Evolutionary conservation across 1,139 yeast genomes (phyloP).

Genomic region (Candida tetrigidarum): DNA sequence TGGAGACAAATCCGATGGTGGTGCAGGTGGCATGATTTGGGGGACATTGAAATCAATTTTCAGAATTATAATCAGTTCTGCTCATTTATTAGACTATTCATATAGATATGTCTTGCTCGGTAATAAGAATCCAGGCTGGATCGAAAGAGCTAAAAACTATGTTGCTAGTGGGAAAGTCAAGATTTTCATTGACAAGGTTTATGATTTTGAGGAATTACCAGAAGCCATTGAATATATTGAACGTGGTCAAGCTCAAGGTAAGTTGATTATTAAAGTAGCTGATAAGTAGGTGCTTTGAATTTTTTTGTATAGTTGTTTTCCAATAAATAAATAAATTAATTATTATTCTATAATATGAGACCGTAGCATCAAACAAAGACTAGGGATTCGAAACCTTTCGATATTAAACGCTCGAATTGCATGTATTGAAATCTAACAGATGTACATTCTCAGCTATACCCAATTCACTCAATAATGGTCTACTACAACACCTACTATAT

Average conservation of each 20-base stretch:
- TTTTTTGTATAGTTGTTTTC: conserved; percentile 2
- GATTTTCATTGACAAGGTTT: conserved; percentile 56
- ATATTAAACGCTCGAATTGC: no score
- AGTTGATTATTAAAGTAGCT: conserved; percentile 48
- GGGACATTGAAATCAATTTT: not conserved
- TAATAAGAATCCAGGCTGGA: conserved; percentile 2
- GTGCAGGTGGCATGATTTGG: not conserved
- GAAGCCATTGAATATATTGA: conserved; percentile 52
- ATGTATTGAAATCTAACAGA: no score
- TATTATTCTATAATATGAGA: no score
- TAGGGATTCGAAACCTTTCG: no score
- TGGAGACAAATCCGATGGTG: conserved; percentile 32
- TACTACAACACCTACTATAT: conserved; percentile 40
- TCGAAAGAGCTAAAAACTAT: conserved; percentile 21
- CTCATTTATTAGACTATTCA: not conserved
- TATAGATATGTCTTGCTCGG: conserved; percentile 1
- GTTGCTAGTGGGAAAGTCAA: conserved; percentile 44
- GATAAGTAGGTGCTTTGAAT: not conserved
- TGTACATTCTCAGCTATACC: no score
- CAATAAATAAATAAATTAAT: not conserved
- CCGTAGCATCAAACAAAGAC: no score
- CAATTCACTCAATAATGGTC: not conserved
- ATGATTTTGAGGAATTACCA: conserved; percentile 49
- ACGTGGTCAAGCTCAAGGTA: conserved; percentile 60
- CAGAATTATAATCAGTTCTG: conserved; percentile 4